phyloP scores from a whole-genome alignment of 139 green algal genomes.

The Volvox reticuliferus region DNA sequence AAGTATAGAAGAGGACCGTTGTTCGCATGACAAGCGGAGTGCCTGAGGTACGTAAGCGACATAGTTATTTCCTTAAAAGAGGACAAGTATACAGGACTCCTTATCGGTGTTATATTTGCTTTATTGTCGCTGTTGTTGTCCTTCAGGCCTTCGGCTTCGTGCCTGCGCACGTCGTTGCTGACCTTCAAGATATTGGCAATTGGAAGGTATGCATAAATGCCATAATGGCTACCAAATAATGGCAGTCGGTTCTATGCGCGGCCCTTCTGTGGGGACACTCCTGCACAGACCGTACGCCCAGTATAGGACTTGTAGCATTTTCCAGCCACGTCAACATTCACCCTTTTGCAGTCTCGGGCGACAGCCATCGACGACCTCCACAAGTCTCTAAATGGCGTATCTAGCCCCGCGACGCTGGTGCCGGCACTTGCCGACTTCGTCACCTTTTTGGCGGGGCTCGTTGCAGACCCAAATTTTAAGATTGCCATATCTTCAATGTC shows the following conservation, averaged over 20 bases:
- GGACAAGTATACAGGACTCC: background rate
- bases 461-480: constrained; percentile 89
- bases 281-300: background rate
- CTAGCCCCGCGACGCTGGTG: constrained; percentile 57
- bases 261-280: background rate
- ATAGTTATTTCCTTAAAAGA: background rate
- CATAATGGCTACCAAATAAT: background rate
- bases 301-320: background rate
- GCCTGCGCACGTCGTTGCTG: constrained; percentile 55
- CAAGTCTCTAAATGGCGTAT: constrained; percentile 57
- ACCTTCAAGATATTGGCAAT: constrained; percentile 81
- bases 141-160: constrained; percentile 76
- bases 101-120: background rate
- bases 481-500: constrained; percentile 80
- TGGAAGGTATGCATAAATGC: constrained; percentile 71
- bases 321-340: background rate
- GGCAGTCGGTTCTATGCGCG: background rate
- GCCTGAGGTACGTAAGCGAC: constrained; percentile 1
- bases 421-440: constrained; percentile 71
- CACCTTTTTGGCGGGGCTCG: constrained; percentile 74
- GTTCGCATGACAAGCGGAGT: constrained; percentile 27
- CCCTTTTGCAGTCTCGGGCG: constrained; percentile 50
- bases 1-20: background rate
- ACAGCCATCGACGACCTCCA: constrained; percentile 79
- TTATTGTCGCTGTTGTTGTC: background rate